Conservation (phyloP, 176 grass and related monocot species). For the Oryza australiensis region DNA sequence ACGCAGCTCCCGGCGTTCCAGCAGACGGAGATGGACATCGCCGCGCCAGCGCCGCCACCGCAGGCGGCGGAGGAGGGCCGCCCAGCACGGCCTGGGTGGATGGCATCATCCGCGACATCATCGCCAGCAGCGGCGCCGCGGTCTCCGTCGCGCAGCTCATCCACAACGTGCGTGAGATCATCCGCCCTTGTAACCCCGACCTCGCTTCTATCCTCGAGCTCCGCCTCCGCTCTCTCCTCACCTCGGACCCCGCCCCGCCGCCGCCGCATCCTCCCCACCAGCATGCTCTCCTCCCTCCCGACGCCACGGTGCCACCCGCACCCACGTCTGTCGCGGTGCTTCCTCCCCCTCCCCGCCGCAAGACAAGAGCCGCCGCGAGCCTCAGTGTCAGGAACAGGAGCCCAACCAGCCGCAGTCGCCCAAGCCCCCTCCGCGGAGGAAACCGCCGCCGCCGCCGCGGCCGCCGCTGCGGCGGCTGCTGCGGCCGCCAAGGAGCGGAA, state of each 20-base stretch:
- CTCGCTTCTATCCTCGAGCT: slow-evolving; percentile 85
- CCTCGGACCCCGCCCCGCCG: slow-evolving; percentile 20
- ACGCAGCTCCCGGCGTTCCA: slow-evolving; percentile 42
- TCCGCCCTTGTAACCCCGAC: slow-evolving; percentile 84
- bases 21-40: slow-evolving; percentile 24
- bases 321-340: neutral
- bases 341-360: slow-evolving; percentile 24
- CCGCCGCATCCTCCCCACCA: slow-evolving; percentile 17
- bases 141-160: slow-evolving; percentile 89
- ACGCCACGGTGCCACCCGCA: neutral
- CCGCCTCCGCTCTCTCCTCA: slow-evolving; percentile 72
- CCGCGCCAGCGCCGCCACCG: neutral
- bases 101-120: slow-evolving; percentile 85
- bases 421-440: slow-evolving; percentile 44
- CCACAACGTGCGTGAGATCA: slow-evolving; percentile 94
- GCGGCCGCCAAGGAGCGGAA: slow-evolving; percentile 50
- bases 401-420: slow-evolving; percentile 43
- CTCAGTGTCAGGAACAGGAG: slow-evolving; percentile 28
- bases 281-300: slow-evolving; percentile 13
- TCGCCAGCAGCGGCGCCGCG: slow-evolving; percentile 55
- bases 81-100: slow-evolving; percentile 70
- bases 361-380: slow-evolving; percentile 33
- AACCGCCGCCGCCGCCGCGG: slow-evolving; percentile 37
- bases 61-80: neutral
- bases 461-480: neutral